A percentile compares a stretch with the other conserved stretches of the same genome.
Evolutionary conservation across 768 basidiomycete species (phyloP).

Genomic region (Tulasnella sp.): DNA sequence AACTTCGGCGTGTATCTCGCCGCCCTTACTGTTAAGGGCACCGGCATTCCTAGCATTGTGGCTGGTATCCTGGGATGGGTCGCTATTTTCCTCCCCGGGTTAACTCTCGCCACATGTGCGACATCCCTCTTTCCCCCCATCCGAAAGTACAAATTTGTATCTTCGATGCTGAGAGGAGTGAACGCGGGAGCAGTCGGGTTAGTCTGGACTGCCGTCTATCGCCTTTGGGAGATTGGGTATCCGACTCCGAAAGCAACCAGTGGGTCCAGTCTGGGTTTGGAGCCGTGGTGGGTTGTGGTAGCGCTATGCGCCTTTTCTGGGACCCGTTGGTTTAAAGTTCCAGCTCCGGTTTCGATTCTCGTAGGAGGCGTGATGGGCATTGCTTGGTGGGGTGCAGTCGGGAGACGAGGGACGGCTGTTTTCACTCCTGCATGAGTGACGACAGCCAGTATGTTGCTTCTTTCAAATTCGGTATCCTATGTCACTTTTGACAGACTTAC

Average conservation of each 20-base stretch:
- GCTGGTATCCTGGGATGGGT: conserved; percentile 7
- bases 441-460: too few species aligned
- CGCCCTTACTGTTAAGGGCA: conserved; percentile 39
- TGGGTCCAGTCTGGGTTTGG: conserved; percentile 18
- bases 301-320: conserved; percentile 8
- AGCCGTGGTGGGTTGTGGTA: conserved; percentile 23
- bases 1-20: conserved; percentile 54
- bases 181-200: conserved; percentile 29
- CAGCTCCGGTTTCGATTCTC: conserved; percentile 6
- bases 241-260: conserved; percentile 2
- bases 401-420: background rate
- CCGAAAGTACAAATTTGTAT: conserved; percentile 2
- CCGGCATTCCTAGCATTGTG: background rate
- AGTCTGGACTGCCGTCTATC: conserved; percentile 30
- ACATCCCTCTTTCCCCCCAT: conserved; percentile 11
- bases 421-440: background rate
- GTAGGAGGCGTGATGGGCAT: conserved; percentile 17
- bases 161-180: conserved; percentile 32
- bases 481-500: too few species aligned
- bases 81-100: conserved; percentile 12
- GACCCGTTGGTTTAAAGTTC: conserved; percentile 8
- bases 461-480: too few species aligned
- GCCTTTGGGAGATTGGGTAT: conserved; percentile 29
- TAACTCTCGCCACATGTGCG: background rate
- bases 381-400: conserved; percentile 8